phyloP scores from a whole-genome alignment of 2,329 filamentous ascomycete genomes.

The Pochonia chlamydosporia region DNA sequence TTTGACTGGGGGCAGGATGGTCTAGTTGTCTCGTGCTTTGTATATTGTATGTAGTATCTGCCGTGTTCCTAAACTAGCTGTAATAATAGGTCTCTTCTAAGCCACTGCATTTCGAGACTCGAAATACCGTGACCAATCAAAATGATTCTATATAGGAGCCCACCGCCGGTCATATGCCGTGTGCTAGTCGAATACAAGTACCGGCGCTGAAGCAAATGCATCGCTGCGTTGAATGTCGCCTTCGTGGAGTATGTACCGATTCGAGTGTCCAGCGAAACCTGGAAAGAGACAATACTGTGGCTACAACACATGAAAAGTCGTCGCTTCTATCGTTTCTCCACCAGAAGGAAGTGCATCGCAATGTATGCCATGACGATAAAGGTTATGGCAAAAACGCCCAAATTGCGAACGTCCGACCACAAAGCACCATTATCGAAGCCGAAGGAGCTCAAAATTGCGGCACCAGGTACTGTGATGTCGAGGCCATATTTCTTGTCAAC shows the following conservation, averaged over 20 bases:
- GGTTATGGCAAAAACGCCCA: constrained; percentile 73
- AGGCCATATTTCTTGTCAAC: constrained; percentile 94
- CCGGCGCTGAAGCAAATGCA: too few relatives aligned
- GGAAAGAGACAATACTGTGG: too few relatives aligned
- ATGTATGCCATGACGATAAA: constrained; percentile 86
- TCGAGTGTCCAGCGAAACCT: too few relatives aligned
- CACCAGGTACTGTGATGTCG: constrained; percentile 92
- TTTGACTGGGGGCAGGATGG: constrained; percentile 54
- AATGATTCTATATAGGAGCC: too few relatives aligned
- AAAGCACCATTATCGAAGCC: constrained; percentile 85
- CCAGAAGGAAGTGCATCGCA: constrained; percentile 88
- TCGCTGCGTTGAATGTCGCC: too few relatives aligned
- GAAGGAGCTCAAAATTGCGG: constrained; percentile 89
- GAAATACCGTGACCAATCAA: too few relatives aligned
- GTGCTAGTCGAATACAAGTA: too few relatives aligned
- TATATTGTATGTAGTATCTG: neutral
- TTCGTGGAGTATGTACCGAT: too few relatives aligned
- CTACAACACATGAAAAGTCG: neutral
- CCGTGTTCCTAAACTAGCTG: constrained; percentile 17
- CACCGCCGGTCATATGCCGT: too few relatives aligned
- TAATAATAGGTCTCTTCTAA: neutral
- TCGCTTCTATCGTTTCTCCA: constrained; percentile 63
- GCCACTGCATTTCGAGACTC: too few relatives aligned
- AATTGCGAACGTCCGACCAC: constrained; percentile 76
- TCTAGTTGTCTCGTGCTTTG: neutral